These are phyloP conservation scores for Boletus coccyginus DNA, from an alignment of 768 basidiomycete species.

Conservation along the genomic window DNA sequence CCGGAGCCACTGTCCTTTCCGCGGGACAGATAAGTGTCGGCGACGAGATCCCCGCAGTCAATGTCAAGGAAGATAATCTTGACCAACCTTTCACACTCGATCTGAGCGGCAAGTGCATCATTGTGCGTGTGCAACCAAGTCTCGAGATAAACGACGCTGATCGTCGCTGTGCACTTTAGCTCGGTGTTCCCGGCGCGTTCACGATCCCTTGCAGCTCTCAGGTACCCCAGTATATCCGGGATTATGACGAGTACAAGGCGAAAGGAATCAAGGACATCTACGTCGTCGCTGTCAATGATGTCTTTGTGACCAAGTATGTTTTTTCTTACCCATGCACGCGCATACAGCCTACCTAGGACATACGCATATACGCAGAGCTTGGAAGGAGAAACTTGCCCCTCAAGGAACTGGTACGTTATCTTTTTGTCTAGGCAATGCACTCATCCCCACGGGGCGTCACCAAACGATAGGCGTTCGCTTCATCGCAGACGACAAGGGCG, in stretches of 20 bases:
- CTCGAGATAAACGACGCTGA: too few species aligned
- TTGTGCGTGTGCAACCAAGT: too few species aligned
- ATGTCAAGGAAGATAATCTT: constrained; percentile 60
- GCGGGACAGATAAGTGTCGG: too few species aligned
- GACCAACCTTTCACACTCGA: constrained; percentile 26
- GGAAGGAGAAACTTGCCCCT: constrained; percentile 62
- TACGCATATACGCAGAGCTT: constrained; percentile 46
- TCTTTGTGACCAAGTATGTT: constrained; percentile 57
- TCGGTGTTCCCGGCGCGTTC: too few species aligned
- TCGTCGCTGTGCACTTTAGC: too few species aligned
- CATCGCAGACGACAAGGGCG: constrained; percentile 67
- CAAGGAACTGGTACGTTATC: constrained; percentile 48
- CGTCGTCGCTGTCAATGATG: constrained; percentile 77
- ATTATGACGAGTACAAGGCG: constrained; percentile 66
- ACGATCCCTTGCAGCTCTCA: constrained; percentile 34
- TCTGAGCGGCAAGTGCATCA: too few species aligned
- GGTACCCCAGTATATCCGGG: constrained; percentile 60
- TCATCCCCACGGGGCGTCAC: background rate
- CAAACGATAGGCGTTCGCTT: constrained; percentile 48
- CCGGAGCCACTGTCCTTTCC: too few species aligned
- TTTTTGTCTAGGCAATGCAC: background rate
- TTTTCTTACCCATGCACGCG: background rate
- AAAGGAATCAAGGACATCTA: constrained; percentile 75
- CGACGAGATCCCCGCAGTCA: constrained; percentile 41
- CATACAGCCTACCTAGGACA: constrained; percentile 4